phyloP scores from a whole-genome alignment of 1,284 basidiomycete genomes.

The Schizophyllum amplum region DNA sequence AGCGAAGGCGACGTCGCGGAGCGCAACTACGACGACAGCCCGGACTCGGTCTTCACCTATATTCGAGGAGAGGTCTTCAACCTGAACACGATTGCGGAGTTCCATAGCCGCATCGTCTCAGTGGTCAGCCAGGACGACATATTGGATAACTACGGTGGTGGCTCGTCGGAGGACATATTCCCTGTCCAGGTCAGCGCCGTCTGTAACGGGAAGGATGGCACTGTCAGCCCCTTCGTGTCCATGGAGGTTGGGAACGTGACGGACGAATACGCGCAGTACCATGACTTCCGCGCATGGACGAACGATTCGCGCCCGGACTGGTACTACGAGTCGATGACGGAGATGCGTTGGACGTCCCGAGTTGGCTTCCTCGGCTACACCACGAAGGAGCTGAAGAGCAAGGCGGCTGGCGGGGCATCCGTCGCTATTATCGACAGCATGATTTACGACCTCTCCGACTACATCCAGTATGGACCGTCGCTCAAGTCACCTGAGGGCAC shows the following conservation, averaged over 20 bases:
- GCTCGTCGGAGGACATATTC: slow-evolving; percentile 74
- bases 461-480: slow-evolving; percentile 56
- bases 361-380: slow-evolving; percentile 89
- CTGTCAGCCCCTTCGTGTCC: slow-evolving; percentile 79
- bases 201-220: slow-evolving; percentile 81
- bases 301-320: slow-evolving; percentile 93
- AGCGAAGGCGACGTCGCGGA: slow-evolving; percentile 67
- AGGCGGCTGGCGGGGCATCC: slow-evolving; percentile 57
- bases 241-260: slow-evolving; percentile 77
- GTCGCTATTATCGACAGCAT: slow-evolving; percentile 80
- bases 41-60: slow-evolving; percentile 72
- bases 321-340: slow-evolving; percentile 92
- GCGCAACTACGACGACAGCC: slow-evolving; percentile 58
- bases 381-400: slow-evolving; percentile 66
- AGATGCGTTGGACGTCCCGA: slow-evolving; percentile 83
- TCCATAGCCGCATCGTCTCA: slow-evolving; percentile 61
- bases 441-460: slow-evolving; percentile 85
- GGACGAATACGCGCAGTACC: slow-evolving; percentile 80
- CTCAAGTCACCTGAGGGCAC: slow-evolving; percentile 54
- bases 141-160: slow-evolving; percentile 77
- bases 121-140: slow-evolving; percentile 74
- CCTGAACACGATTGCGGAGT: slow-evolving; percentile 48
- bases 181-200: slow-evolving; percentile 92
- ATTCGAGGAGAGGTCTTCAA: slow-evolving; percentile 95
- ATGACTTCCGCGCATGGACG: slow-evolving; percentile 88